A percentile compares a stretch with the other conserved stretches of the same genome.
phyloP scores from a whole-genome alignment of 2,329 filamentous ascomycete species.

The Fusarium begoniae region DNA sequence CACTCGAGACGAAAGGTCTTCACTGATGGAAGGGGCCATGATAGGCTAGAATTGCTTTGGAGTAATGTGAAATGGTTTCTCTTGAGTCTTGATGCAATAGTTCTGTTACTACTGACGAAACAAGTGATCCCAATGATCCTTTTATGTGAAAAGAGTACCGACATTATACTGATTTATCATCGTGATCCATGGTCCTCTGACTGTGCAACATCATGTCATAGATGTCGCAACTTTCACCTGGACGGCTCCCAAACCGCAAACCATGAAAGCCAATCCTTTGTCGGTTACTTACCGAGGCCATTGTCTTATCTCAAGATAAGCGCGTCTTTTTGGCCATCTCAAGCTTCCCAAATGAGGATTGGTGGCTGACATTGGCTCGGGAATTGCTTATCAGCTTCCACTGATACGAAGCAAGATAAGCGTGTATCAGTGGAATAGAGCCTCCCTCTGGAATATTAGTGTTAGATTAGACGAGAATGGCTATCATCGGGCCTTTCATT shows the following conservation, averaged over 20 bases:
- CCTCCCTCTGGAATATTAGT: not conserved
- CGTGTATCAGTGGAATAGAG: not conserved
- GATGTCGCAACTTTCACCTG: not conserved
- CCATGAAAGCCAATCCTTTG: not conserved
- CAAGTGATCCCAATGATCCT: accelerated
- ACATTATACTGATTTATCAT: not conserved
- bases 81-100: not conserved
- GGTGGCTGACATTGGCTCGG: not conserved
- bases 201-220: not conserved
- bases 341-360: not conserved
- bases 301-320: not conserved
- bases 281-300: accelerated
- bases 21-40: not conserved
- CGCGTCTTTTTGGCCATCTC: not conserved
- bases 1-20: not conserved
- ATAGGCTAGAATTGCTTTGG: not conserved
- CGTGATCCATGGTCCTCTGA: not conserved
- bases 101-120: accelerated
- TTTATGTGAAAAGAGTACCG: accelerated
- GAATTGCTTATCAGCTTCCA: not conserved
- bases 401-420: not conserved
- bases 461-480: not conserved
- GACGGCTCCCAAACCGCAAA: not conserved
- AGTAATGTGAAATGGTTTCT: not conserved
- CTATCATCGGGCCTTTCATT: not conserved